Evolutionary conservation across 768 basidiomycete genomes (phyloP), one percentile per base, ranked within the genome.

Genomic region (Vararia minispora): DNA sequence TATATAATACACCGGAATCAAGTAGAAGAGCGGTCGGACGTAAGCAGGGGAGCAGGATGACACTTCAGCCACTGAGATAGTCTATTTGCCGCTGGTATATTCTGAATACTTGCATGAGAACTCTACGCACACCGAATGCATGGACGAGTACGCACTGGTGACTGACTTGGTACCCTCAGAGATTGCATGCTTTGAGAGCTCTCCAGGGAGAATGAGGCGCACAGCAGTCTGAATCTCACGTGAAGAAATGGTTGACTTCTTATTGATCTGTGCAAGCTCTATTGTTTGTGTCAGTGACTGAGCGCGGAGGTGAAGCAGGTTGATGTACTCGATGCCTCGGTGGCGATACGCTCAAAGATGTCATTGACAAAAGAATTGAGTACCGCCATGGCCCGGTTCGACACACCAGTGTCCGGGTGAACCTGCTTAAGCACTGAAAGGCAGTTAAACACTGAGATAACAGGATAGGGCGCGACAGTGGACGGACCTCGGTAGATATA

Each of bases 341-440:
- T 71, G 29, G 79, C 80, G 49, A 84, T 82, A 30, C 81, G 75
- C 61, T 84, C 83, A 52, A 85, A 85, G 55, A 85, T 84, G 49
- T 85, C 82, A 54, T 85, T 84, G 51, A 85, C 82, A 55, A 85
- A 85, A 0, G 82, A 84, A 68, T 85, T 80, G 47, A 82, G 64
- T 57, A 85, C 84, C 37, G 80, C 76, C 79, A 84, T 81, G 9
- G 78, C 78, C 64, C 87, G 86, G 76, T 83, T 87, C 37, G 84
- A 87, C 66, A 89, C 87, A 77, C 86, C 87, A 45, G 86, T 88
- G 61, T 88, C 87, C 44, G 87, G 87, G 70, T 89, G 87, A 42
- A 89, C 87, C 64, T 89, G 86, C 69, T 85, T 87, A 57, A 89
- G 69, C 52, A 87, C 86, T 81, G 37, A 11, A 40, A 23, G 28